phyloP scores from a whole-genome alignment of 495 filamentous ascomycete genomes.

The Talaromyces ruber region DNA sequence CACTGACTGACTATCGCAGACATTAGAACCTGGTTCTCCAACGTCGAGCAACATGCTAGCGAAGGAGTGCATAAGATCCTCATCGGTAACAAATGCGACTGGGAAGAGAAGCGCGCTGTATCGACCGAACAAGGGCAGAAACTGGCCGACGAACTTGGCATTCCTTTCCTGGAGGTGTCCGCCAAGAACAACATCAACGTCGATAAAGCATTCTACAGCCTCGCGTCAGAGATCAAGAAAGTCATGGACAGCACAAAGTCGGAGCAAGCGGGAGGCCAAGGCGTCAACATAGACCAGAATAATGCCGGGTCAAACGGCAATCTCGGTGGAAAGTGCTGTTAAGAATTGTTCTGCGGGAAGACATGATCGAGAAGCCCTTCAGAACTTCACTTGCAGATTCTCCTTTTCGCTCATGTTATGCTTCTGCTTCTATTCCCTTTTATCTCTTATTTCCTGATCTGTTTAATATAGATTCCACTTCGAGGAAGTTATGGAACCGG shows the following conservation, averaged over 20 bases:
- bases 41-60: slow-evolving; percentile 97
- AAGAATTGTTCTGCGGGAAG: slow-evolving; percentile 16
- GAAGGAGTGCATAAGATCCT: slow-evolving; percentile 99
- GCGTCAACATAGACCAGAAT: slow-evolving; percentile 65
- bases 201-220: slow-evolving; percentile 94
- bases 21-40: slow-evolving; percentile 98
- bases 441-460: neutral
- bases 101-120: slow-evolving; percentile 96
- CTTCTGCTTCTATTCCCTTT: neutral
- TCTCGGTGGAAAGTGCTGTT: slow-evolving; percentile 81
- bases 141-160: slow-evolving; percentile 90
- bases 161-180: slow-evolving; percentile 96
- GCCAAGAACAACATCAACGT: slow-evolving; percentile 99
- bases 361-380: neutral
- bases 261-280: slow-evolving; percentile 53
- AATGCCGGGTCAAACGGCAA: slow-evolving; percentile 49
- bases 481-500: neutral
- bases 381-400: neutral
- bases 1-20: slow-evolving; percentile 43
- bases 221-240: slow-evolving; percentile 97
- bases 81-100: slow-evolving; percentile 99
- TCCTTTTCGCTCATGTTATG: neutral
- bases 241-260: slow-evolving; percentile 63
- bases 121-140: slow-evolving; percentile 89
- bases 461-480: slow-evolving; percentile 1